These are phyloP conservation scores for Collybia sordida DNA, from an alignment of 768 basidiomycete species.

Conservation along the genomic window DNA sequence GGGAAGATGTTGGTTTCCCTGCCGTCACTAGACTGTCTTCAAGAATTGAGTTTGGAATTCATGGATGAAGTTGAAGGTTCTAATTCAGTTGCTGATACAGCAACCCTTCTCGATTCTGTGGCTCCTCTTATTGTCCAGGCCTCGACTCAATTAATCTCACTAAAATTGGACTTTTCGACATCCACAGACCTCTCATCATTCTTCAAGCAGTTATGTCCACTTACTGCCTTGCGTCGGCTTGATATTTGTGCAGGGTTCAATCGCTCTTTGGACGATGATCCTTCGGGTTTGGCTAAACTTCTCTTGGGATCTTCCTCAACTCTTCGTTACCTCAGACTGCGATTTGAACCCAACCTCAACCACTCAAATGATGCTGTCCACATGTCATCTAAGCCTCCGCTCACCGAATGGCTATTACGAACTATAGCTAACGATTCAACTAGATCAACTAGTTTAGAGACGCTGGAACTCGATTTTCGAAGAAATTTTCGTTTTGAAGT, in stretches of 20 bases:
- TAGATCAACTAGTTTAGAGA: conserved; percentile 27
- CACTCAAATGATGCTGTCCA: conserved; percentile 30
- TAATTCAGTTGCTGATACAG: conserved; percentile 15
- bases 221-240: conserved; percentile 31
- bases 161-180: conserved; percentile 41
- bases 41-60: conserved; percentile 39
- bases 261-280: conserved; percentile 30
- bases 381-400: conserved; percentile 24
- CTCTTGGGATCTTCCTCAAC: conserved; percentile 27
- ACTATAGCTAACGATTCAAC: conserved; percentile 24
- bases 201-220: conserved; percentile 29
- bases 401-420: conserved; percentile 35
- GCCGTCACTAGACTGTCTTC: conserved; percentile 28
- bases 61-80: conserved; percentile 26
- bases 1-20: conserved; percentile 29
- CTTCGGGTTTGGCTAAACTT: conserved; percentile 33
- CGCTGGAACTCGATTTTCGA: conserved; percentile 43
- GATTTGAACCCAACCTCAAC: too few relatives aligned
- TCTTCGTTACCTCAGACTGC: conserved; percentile 33
- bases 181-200: conserved; percentile 39
- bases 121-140: conserved; percentile 41
- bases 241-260: conserved; percentile 40
- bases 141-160: conserved; percentile 27
- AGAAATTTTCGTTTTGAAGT: conserved; percentile 30
- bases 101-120: conserved; percentile 28